Base-by-base conservation (phyloP, 2,329 filamentous ascomycete genomes). In the Nigrospora sphaerica region DNA sequence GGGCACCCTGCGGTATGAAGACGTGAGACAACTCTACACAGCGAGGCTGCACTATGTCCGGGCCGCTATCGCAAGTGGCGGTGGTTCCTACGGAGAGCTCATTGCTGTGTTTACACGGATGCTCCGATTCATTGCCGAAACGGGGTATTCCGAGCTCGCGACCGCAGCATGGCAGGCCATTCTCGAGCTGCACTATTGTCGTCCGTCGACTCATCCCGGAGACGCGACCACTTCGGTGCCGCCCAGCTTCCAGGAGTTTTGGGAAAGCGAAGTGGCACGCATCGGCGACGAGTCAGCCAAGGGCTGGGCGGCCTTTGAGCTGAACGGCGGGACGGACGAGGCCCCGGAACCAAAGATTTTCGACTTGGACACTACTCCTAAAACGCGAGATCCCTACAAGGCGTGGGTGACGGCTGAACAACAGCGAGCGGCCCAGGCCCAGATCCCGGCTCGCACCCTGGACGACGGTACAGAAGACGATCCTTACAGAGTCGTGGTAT, bases 121-220 rank as follows among this genome's bases (percentile, higher is more conserved):
- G n/a, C 92, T 88, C 0, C 65, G 80, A 2, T 86, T 93, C 57
- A 72, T 92, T 31, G 73, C 81, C 39, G 85, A 95, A 58, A 74
- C 86, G 39, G 92, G 92, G 0, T 95, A 86, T 59, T 70, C 74
- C 39, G 92, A 96, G 60, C 70, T 88, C 31, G 84, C 88, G 2
- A 70, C 87, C 3, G 88, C 84, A 11, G 74, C 85, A 6, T 96
- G 92, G 90, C 92, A 97, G 66, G 86, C 81, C 6, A 57, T 86
- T 1, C 65, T 96, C 0, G 92, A 96, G 58, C 71, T 85, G 44
- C 81, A 79, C 16, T 77, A 89, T 49, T 81, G 80, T 40, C 71
- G 72, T 3, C 81, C 86, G 3, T 44, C 55, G 4, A 46, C 59
- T 6, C 43, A 66, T 3, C 46, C 56, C n/a, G 40, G 57, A 36